Conservation (phyloP, 768 basidiomycete species). For the Amanita inopinata region DNA sequence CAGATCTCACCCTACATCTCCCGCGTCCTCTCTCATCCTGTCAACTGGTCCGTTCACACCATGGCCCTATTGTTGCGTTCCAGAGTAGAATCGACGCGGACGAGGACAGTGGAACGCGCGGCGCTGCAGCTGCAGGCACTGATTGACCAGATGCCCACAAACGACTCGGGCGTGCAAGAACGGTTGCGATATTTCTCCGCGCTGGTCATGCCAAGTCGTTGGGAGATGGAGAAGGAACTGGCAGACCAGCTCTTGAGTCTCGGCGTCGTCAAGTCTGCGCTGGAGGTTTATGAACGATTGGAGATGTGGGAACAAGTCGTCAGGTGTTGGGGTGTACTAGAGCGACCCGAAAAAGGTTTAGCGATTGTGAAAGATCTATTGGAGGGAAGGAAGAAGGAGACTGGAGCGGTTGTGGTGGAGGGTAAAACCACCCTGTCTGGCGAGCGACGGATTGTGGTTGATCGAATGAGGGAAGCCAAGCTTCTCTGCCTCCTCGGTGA, state of each 20-base stretch:
- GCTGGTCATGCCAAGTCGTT: constrained; percentile 77
- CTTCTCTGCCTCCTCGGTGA: constrained; percentile 94
- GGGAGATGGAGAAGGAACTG: constrained; percentile 91
- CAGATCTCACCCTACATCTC: constrained; percentile 91
- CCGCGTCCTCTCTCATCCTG: constrained; percentile 81
- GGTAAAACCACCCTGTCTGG: constrained; percentile 33
- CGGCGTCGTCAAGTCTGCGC: constrained; percentile 81
- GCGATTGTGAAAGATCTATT: constrained; percentile 78
- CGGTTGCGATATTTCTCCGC: constrained; percentile 74
- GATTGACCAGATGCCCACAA: constrained; percentile 92
- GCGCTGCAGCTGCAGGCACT: constrained; percentile 90
- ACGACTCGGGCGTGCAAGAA: constrained; percentile 66
- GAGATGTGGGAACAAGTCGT: constrained; percentile 99
- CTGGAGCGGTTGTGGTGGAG: constrained; percentile 55
- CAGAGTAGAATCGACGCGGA: constrained; percentile 79
- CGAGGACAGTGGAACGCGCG: constrained; percentile 88
- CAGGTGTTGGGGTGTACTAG: constrained; percentile 75
- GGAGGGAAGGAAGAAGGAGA: constrained; percentile 77
- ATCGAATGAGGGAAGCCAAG: constrained; percentile 74
- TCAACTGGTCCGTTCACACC: constrained; percentile 94
- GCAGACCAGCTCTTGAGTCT: constrained; percentile 74
- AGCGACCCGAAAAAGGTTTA: constrained; percentile 69
- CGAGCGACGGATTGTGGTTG: constrained; percentile 32
- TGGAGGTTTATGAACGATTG: constrained; percentile 88
- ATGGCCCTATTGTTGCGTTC: constrained; percentile 93